A percentile compares a stretch with the other conserved stretches of the same genome.
Conservation (phyloP, 1,284 basidiomycete genomes). For the Ustilago nuda region DNA sequence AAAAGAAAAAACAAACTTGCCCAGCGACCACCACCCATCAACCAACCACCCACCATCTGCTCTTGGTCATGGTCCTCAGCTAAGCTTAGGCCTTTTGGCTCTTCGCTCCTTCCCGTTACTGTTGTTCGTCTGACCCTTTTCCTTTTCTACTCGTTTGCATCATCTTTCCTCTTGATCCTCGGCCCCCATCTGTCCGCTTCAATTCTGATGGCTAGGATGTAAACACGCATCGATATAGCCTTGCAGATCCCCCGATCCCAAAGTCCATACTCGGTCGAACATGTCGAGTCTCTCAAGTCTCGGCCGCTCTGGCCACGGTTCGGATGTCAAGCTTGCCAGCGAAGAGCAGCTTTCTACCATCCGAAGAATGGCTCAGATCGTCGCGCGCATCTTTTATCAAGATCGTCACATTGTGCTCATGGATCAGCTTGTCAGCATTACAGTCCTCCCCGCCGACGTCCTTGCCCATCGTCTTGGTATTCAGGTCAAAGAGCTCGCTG, state of each 20-base stretch:
- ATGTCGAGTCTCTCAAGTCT: slow-evolving; percentile 38
- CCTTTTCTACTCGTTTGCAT: slow-evolving; percentile 6
- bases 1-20: neutral
- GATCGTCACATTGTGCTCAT: slow-evolving; percentile 88
- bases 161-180: neutral
- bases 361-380: slow-evolving; percentile 82
- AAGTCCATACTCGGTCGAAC: neutral
- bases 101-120: neutral
- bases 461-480: slow-evolving; percentile 87
- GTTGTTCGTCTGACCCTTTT: slow-evolving; percentile 27
- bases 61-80: slow-evolving; percentile 23
- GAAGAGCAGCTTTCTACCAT: slow-evolving; percentile 61
- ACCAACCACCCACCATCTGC: too few relatives aligned
- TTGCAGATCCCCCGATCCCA: neutral
- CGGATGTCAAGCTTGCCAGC: slow-evolving; percentile 53
- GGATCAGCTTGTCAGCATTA: slow-evolving; percentile 89
- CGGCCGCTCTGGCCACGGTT: slow-evolving; percentile 38
- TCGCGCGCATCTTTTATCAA: slow-evolving; percentile 93
- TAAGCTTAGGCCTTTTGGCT: slow-evolving; percentile 13
- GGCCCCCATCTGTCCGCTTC: neutral
- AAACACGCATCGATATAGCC: neutral
- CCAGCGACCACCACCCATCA: slow-evolving; percentile 11
- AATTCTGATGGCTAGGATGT: neutral
- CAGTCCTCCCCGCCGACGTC: slow-evolving; percentile 91
- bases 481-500: slow-evolving; percentile 91